These are phyloP conservation scores for Rubroshorea leprosula DNA, from an alignment of 345 rosid species.

Conservation along the genomic window DNA sequence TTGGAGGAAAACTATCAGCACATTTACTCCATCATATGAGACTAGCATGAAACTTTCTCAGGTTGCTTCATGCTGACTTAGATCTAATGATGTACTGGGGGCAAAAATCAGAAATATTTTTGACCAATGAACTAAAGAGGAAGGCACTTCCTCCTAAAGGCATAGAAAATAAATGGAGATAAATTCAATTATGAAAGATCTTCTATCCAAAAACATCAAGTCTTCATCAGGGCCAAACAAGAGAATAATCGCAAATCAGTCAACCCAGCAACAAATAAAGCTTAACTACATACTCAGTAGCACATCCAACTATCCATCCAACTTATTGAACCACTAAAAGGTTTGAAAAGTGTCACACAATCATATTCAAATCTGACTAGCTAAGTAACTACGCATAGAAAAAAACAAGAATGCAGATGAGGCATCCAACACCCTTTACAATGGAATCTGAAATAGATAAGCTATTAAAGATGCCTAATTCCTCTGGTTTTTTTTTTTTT, in stretches of 20 bases:
- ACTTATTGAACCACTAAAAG: not conserved
- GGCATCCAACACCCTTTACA: not conserved
- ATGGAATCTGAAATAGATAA: not conserved
- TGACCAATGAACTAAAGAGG: too few relatives aligned
- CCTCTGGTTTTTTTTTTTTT: too few relatives aligned
- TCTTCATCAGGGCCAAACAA: not conserved
- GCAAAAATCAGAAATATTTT: too few relatives aligned
- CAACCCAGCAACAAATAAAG: slow-evolving; percentile 8
- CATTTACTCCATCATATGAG: not conserved
- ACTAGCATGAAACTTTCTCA: not conserved
- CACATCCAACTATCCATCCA: not conserved
- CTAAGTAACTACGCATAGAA: not conserved
- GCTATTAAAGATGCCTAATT: not conserved
- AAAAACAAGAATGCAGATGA: not conserved
- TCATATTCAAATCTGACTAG: slow-evolving; percentile 9
- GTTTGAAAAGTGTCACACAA: not conserved
- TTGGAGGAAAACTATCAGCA: slow-evolving; percentile 1
- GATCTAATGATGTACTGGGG: not conserved
- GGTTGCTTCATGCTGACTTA: not conserved
- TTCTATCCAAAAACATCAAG: too few relatives aligned
- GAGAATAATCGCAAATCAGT: not conserved
- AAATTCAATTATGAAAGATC: slow-evolving; percentile 3
- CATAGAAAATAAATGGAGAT: not conserved
- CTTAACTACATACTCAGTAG: not conserved
- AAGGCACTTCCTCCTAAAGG: too few relatives aligned